These are phyloP conservation scores for Pseudocercospora pini-densiflorae DNA, from an alignment of 2,329 filamentous ascomycete genomes.

Conservation along the genomic window DNA sequence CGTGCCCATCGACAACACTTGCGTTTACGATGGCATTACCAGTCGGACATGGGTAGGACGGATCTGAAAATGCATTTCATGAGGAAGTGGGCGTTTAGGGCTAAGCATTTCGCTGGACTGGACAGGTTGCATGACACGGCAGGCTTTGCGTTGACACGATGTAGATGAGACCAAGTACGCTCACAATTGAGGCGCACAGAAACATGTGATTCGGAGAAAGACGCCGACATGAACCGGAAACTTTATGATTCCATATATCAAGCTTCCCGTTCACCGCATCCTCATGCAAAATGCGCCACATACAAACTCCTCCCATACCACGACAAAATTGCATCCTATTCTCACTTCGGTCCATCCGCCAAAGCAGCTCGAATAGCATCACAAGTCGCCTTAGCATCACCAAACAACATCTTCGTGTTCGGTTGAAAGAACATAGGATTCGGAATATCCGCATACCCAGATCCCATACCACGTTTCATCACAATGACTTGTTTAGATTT, in stretches of 20 bases:
- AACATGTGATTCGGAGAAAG: not conserved
- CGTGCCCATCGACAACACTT: slow-evolving; percentile 66
- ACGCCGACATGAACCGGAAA: slow-evolving; percentile 3
- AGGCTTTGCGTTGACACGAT: not conserved
- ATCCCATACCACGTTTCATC: slow-evolving; percentile 89
- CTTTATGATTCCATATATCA: not conserved
- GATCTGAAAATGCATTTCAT: slow-evolving; percentile 22
- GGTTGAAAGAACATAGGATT: slow-evolving; percentile 82
- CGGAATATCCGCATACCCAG: slow-evolving; percentile 86
- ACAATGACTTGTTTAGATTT: slow-evolving; percentile 92
- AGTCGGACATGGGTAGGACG: slow-evolving; percentile 52
- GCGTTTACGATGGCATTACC: slow-evolving; percentile 64
- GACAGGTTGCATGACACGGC: not conserved
- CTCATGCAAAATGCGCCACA: not conserved
- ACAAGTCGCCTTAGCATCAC: slow-evolving; percentile 72
- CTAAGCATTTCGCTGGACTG: not conserved
- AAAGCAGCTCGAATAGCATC: slow-evolving; percentile 41
- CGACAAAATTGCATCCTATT: too few relatives aligned
- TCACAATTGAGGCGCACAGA: too few relatives aligned
- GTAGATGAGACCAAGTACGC: not conserved
- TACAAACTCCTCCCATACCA: not conserved
- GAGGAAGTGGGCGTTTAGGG: not conserved
- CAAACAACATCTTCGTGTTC: slow-evolving; percentile 88
- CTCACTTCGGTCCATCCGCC: slow-evolving; percentile 26
- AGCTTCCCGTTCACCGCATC: not conserved